phyloP scores from a whole-genome alignment of 2,329 filamentous ascomycete species.

The Aureobasidium namibiae region DNA sequence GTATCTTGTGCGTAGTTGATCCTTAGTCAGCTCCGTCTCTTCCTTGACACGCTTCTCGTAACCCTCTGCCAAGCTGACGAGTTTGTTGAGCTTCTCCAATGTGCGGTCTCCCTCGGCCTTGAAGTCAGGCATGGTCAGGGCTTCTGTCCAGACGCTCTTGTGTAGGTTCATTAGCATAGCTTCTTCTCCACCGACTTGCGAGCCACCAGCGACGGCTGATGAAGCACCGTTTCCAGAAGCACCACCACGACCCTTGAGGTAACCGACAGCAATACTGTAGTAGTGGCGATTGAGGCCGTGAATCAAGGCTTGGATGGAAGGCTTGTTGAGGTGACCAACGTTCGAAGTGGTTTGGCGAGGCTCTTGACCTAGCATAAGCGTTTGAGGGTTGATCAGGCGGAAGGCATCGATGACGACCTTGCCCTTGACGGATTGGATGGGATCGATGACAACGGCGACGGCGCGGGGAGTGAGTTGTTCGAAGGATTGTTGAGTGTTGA shows the following conservation, averaged over 20 bases:
- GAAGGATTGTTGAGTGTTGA: slow-evolving; percentile 99
- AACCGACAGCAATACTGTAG: slow-evolving; percentile 98
- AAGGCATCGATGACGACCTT: slow-evolving; percentile 99
- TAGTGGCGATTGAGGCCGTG: slow-evolving; percentile 98
- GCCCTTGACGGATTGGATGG: slow-evolving; percentile 98
- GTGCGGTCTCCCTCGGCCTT: slow-evolving; percentile 74
- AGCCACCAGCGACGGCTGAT: neutral
- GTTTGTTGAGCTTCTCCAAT: slow-evolving; percentile 76
- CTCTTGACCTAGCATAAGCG: slow-evolving; percentile 95
- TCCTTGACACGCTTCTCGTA: slow-evolving; percentile 99
- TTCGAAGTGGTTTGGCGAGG: slow-evolving; percentile 97
- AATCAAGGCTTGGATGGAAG: slow-evolving; percentile 97
- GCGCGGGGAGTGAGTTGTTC: slow-evolving; percentile 95
- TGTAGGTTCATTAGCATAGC: slow-evolving; percentile 99
- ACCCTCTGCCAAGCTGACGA: slow-evolving; percentile 84
- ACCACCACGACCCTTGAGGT: slow-evolving; percentile 58
- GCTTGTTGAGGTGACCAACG: slow-evolving; percentile 95
- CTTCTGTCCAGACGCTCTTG: slow-evolving; percentile 99
- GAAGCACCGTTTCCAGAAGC: slow-evolving; percentile 5
- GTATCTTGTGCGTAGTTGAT: slow-evolving; percentile 97
- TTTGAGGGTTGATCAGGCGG: slow-evolving; percentile 95
- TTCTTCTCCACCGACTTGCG: slow-evolving; percentile 62
- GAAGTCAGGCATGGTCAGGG: slow-evolving; percentile 95
- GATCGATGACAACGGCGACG: slow-evolving; percentile 95
- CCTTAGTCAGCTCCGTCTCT: slow-evolving; percentile 93